Evolutionary conservation across 78 protist genomes (phyloP).

Genomic region (Dictyostelium purpureum): DNA sequence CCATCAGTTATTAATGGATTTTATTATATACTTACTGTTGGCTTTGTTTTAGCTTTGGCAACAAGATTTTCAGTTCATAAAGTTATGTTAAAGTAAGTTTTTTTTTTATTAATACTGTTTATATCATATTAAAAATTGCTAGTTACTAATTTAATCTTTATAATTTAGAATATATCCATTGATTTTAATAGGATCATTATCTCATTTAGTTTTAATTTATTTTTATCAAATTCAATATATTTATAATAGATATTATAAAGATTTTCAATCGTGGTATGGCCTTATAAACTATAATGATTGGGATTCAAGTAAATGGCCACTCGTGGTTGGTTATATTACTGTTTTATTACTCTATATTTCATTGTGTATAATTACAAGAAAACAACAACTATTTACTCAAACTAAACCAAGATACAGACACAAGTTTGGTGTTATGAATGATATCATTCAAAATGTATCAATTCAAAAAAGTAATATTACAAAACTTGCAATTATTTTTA

Average conservation of each 20-base stretch:
- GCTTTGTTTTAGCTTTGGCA: conserved; percentile 19
- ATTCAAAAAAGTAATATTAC: conserved; percentile 7
- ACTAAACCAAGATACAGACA: conserved; percentile 39
- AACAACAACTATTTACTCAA: conserved; percentile 2
- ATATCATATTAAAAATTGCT: background rate
- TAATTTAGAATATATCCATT: conserved; percentile 37
- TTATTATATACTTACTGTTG: conserved; percentile 38
- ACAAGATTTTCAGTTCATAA: conserved; percentile 39
- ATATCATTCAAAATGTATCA: background rate
- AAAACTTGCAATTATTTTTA: conserved; percentile 15
- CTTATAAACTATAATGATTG: conserved; percentile 23
- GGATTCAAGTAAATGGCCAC: conserved; percentile 46
- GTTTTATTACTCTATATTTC: conserved; percentile 34
- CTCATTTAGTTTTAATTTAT: conserved; percentile 56
- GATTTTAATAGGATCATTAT: background rate
- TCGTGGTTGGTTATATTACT: conserved; percentile 42
- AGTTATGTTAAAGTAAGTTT: conserved; percentile 31
- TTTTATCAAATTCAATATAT: conserved; percentile 14
- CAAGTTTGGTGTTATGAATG: background rate
- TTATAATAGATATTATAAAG: background rate
- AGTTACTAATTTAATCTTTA: background rate
- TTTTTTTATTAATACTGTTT: background rate
- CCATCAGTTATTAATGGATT: conserved; percentile 50
- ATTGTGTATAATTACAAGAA: conserved; percentile 31
- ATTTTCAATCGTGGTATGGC: conserved; percentile 21